Evolutionary conservation across 2,329 filamentous ascomycete genomes (phyloP).

Genomic region (Dendryphion nanum): DNA sequence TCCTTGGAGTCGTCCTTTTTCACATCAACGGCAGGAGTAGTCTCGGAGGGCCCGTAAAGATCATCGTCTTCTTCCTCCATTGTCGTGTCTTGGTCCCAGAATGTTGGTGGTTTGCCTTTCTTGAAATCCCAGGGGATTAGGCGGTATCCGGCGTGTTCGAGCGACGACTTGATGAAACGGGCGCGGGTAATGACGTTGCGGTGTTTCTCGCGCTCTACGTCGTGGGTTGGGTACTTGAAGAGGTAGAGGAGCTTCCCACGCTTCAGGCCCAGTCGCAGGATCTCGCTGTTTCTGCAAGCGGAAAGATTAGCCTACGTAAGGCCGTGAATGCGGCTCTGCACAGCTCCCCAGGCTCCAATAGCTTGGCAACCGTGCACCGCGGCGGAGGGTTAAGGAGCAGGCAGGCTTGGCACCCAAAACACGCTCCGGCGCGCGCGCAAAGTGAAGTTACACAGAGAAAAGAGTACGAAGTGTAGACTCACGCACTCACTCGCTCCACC

Average conservation of each 20-base stretch:
- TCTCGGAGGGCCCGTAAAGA: conserved; percentile 46
- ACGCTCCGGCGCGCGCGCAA: not conserved
- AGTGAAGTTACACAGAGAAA: too few species aligned
- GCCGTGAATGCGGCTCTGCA: conserved; percentile 18
- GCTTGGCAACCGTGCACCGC: not conserved
- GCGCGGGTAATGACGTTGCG: conserved; percentile 25
- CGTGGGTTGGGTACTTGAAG: conserved; percentile 20
- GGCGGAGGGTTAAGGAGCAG: not conserved
- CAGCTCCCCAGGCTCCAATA: not conserved
- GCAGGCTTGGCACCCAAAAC: not conserved
- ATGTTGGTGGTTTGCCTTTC: conserved; percentile 19
- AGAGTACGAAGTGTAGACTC: too few species aligned
- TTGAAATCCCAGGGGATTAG: conserved; percentile 26
- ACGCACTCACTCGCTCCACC: conserved; percentile 18
- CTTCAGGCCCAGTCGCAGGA: conserved; percentile 20
- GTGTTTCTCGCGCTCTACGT: conserved; percentile 25
- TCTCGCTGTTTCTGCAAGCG: conserved; percentile 9
- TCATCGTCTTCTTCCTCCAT: conserved; percentile 56
- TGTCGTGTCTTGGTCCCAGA: conserved; percentile 13
- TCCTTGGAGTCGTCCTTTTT: conserved; percentile 22
- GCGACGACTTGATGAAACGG: conserved; percentile 18
- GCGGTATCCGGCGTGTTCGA: conserved; percentile 17
- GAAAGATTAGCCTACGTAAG: conserved; percentile 22
- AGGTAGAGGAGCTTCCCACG: conserved; percentile 21
- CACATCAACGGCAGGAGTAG: conserved; percentile 11